phyloP scores from a whole-genome alignment of 176 grass and related monocot species.

The Zoysia pacifica region DNA sequence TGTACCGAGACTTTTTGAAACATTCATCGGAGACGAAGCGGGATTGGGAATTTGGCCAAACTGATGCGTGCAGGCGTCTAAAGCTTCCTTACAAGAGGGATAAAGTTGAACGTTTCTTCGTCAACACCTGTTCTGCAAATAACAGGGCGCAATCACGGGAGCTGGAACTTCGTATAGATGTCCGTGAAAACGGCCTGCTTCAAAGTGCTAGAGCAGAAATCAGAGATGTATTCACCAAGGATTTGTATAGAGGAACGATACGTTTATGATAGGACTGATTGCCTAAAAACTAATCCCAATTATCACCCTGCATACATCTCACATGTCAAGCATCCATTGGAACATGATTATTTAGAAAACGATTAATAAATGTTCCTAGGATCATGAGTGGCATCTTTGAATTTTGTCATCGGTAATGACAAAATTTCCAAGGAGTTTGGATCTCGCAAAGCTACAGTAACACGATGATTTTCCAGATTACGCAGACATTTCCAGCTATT shows the following conservation, averaged over 20 bases:
- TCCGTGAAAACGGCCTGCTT: background rate
- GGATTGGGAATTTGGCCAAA: background rate
- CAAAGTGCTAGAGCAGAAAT: background rate
- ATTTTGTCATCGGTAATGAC: background rate
- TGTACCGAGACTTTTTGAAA: background rate
- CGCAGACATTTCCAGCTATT: background rate
- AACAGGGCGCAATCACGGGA: background rate
- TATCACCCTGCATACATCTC: background rate
- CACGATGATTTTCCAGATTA: background rate
- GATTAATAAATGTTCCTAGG: background rate
- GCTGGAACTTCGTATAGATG: background rate
- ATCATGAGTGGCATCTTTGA: background rate
- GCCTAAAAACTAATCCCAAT: background rate
- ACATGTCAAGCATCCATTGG: background rate
- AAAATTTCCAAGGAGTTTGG: background rate
- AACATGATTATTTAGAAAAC: background rate
- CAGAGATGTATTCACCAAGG: background rate
- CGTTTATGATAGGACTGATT: background rate
- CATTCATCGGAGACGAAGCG: background rate
- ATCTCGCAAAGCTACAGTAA: background rate
- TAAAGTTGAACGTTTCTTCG: background rate
- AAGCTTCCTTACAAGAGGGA: background rate
- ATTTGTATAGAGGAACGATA: background rate
- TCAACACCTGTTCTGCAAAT: background rate
- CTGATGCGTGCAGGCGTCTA: background rate